Conservation (phyloP, 441 rosid species). For the Syzygium malaccense region DNA sequence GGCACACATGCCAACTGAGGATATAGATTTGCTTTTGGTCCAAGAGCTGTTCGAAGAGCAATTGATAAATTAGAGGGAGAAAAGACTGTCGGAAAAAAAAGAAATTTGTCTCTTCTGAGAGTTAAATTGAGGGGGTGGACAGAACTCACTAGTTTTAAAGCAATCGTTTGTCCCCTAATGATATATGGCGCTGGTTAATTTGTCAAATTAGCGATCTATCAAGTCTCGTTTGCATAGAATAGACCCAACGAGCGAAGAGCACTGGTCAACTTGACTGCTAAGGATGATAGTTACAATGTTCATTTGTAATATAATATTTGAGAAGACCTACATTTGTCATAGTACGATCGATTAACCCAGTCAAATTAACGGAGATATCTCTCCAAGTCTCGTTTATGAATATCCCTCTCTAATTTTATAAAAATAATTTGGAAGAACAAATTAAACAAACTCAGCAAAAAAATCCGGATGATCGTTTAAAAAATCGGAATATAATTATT, state of each 20-base stretch:
- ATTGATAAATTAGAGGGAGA: neutral
- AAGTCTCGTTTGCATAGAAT: neutral
- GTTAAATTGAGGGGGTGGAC: neutral
- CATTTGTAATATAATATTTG: neutral
- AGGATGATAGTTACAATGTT: neutral
- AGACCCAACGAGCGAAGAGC: neutral
- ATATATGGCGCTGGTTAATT: too few species aligned
- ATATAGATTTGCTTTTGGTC: neutral
- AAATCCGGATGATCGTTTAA: neutral
- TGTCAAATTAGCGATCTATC: too few species aligned
- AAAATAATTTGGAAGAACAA: neutral
- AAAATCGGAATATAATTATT: neutral
- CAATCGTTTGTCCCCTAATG: neutral
- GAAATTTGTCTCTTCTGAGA: neutral
- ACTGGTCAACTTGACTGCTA: neutral
- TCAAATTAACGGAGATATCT: neutral
- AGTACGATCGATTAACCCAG: neutral
- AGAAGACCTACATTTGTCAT: neutral
- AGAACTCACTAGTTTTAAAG: neutral
- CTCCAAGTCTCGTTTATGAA: neutral
- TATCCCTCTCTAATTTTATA: neutral
- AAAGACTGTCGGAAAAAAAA: neutral
- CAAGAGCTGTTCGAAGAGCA: neutral
- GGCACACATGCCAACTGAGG: neutral
- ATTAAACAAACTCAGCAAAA: too few species aligned